These are phyloP conservation scores for Daldinia sp. DNA, from an alignment of 2,329 filamentous ascomycete genomes.

Conservation along the genomic window DNA sequence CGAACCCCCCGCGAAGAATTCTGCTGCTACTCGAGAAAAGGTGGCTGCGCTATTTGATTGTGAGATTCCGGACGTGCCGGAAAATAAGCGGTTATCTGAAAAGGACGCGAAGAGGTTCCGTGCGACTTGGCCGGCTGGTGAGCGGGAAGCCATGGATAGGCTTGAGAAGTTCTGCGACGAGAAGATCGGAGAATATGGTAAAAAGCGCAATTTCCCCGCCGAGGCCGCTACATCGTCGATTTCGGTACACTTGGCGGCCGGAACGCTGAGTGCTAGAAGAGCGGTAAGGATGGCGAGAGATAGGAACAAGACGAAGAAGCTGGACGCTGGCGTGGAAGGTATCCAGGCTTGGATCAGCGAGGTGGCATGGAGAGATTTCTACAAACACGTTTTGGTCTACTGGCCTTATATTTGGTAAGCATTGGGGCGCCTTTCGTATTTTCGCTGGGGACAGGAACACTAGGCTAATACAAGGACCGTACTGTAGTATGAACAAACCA, in stretches of 20 bases:
- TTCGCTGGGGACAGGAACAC: background rate
- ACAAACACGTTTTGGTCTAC: constrained; percentile 84
- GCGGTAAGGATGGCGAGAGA: constrained; percentile 72
- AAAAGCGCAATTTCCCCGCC: constrained; percentile 74
- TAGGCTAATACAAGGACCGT: constrained; percentile 7
- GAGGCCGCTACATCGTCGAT: constrained; percentile 74
- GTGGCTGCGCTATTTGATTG: constrained; percentile 63
- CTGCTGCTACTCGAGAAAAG: constrained; percentile 56
- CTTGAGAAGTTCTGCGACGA: constrained; percentile 76
- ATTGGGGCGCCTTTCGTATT: background rate
- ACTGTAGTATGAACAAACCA: constrained; percentile 67
- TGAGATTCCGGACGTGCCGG: constrained; percentile 70
- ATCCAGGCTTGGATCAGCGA: constrained; percentile 83
- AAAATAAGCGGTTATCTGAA: constrained; percentile 69
- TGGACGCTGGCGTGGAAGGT: constrained; percentile 75
- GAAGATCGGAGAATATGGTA: constrained; percentile 71
- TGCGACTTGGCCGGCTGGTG: constrained; percentile 78
- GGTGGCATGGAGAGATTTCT: constrained; percentile 89
- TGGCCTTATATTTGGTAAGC: constrained; percentile 85
- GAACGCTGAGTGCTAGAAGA: constrained; percentile 75
- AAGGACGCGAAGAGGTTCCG: constrained; percentile 70
- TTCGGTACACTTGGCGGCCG: constrained; percentile 77
- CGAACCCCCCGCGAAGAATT: constrained; percentile 69
- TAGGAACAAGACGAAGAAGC: constrained; percentile 63
- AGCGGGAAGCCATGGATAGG: constrained; percentile 75